Base-by-base conservation (phyloP, 345 rosid species). In the Carallia brachiata region DNA sequence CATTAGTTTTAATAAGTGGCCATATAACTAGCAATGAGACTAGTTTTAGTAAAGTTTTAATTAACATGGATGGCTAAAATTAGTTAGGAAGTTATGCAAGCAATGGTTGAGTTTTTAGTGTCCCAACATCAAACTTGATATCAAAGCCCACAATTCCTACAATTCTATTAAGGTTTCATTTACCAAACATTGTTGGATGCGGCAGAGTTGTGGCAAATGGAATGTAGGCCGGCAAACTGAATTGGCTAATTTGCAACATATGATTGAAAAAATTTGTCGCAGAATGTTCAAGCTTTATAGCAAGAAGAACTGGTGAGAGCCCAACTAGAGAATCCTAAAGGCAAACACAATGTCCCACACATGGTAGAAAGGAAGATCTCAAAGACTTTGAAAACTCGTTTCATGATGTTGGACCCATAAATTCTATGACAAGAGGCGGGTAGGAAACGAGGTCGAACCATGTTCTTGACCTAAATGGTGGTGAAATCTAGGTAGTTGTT, bases 171-270 rank as follows among this genome's bases (percentile, higher is more conserved):
- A 13, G 50, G 15, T n/a, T 58, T 58, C 16, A 0, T 1, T 4
- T 30, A 7, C 12, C 16, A 50, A 16, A 31, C 36, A 54, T 34
- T 31, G 36, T 54, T 52, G 39, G 53, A 5, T 15, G 36, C 10
- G 28, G 53, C 39, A 68, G 54, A 57, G 62, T 36, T 52, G 37
- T 34, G 53, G 53, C 39, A 68, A 52, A 40, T 50, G 54, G n/a
- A 65, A 65, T 31, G 40, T 31, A 32, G 54, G 55, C 44, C 30
- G 52, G 10, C 63, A 55, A 68, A 36, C 9, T 6, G 71, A 68
- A 36, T 16, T 39, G 54, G 53, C 54, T 56, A 15, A 68, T 39
- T 7, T 57, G 54, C 8, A 50, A 53, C 34, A 30, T 18, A 63
- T 40, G 36, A 27, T 40, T 63, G 18, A 37, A 63, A 50, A 54